Percentiles rank a stretch among this genome's conserved stretches.
Evolutionary conservation across 331 rosid species (phyloP).

Genomic region (Cydonia oblonga): DNA sequence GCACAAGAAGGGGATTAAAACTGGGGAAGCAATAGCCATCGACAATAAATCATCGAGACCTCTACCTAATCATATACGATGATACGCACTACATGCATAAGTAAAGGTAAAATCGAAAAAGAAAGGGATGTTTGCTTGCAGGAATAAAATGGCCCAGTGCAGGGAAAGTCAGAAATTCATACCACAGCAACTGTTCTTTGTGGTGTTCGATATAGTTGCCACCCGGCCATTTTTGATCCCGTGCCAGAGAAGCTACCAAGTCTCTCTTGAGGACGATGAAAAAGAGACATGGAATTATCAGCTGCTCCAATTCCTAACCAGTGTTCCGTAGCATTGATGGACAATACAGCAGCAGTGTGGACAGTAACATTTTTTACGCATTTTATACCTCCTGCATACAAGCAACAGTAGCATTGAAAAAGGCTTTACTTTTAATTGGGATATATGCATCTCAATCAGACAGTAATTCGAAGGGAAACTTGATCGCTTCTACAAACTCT

Average conservation of each 20-base stretch:
- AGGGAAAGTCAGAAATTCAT: conserved; percentile 7
- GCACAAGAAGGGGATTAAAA: conserved; percentile 15
- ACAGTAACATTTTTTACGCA: conserved; percentile 84
- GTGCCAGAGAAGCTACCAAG: conserved; percentile 72
- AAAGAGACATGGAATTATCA: conserved; percentile 92
- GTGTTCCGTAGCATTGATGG: conserved; percentile 93
- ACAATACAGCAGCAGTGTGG: conserved; percentile 69
- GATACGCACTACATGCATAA: not conserved
- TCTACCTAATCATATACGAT: not conserved
- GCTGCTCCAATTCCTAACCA: conserved; percentile 99
- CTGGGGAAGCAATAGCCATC: not conserved
- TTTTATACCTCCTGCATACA: conserved; percentile 67
- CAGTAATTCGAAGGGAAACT: not conserved
- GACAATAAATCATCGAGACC: not conserved
- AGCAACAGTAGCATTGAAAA: not conserved
- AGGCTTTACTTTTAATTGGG: not conserved
- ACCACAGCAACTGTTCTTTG: conserved; percentile 87
- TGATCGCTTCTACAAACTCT: not conserved
- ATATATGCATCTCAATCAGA: not conserved
- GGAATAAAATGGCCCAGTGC: not conserved
- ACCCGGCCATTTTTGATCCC: conserved; percentile 77
- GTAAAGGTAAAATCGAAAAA: no score
- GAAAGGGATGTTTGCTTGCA: not conserved
- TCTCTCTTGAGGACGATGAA: conserved; percentile 97
- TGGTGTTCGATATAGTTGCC: conserved; percentile 98